phyloP scores from a whole-genome alignment of 352 stramenopile genomes.

The Globisporangium orthogonon region DNA sequence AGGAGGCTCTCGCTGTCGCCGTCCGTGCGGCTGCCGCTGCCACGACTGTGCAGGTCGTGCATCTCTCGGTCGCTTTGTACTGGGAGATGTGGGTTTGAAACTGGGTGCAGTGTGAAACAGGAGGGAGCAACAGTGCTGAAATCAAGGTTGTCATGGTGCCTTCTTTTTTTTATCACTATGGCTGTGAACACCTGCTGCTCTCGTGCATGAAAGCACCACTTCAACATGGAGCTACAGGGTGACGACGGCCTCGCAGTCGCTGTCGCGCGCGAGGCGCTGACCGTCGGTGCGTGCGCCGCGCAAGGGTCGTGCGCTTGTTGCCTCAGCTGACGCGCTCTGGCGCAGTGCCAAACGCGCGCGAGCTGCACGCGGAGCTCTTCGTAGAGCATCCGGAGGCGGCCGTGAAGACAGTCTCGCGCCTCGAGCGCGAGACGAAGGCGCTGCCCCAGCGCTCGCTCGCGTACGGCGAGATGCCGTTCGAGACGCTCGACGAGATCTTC shows the following conservation, averaged over 20 bases:
- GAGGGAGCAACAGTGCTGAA: background rate
- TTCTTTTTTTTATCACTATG: background rate
- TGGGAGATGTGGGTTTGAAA: background rate
- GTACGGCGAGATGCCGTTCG: conserved; percentile 61
- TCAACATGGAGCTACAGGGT: conserved; percentile 1
- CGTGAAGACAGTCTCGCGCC: conserved; percentile 49
- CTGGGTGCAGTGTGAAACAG: background rate
- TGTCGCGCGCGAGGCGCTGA: conserved; percentile 21
- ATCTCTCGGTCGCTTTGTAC: background rate
- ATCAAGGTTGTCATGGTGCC: background rate
- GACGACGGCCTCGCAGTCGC: conserved; percentile 12
- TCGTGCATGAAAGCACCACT: background rate
- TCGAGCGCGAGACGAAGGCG: conserved; percentile 63
- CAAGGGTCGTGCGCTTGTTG: too few species aligned
- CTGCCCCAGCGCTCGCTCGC: conserved; percentile 55
- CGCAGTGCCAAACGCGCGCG: conserved; percentile 33
- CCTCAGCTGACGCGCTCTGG: background rate
- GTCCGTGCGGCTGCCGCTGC: background rate
- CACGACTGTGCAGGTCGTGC: background rate
- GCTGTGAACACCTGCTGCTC: too few species aligned
- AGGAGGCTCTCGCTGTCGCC: conserved; percentile 6
- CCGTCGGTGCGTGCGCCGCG: conserved; percentile 9
- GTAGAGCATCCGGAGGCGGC: conserved; percentile 31
- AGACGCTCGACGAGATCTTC: conserved; percentile 50
- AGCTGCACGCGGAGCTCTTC: conserved; percentile 47